These are phyloP conservation scores for Euphorbia corollata DNA, from an alignment of 441 rosid genomes.

Conservation along the genomic window DNA sequence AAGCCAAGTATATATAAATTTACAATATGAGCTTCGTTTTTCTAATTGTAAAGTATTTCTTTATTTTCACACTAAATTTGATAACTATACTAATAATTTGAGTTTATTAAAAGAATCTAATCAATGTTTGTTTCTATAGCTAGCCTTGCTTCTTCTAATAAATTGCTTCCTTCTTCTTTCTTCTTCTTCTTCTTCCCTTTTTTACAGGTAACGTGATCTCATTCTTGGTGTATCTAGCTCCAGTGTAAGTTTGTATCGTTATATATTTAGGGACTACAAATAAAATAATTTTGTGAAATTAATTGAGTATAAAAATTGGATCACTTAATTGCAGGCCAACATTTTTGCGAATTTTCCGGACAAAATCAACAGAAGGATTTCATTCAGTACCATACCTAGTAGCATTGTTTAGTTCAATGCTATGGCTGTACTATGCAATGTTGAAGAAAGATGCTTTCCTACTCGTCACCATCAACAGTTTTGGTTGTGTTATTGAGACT, in stretches of 20 bases:
- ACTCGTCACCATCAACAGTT: constrained; percentile 67
- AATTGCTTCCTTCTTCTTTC: no score
- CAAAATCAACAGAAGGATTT: constrained; percentile 66
- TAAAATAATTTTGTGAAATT: no score
- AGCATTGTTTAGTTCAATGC: constrained; percentile 72
- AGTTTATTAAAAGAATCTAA: no score
- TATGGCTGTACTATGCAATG: constrained; percentile 80
- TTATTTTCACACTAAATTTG: no score
- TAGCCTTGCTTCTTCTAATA: not conserved
- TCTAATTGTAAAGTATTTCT: no score
- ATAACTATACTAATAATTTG: no score
- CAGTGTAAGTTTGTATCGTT: constrained; percentile 45
- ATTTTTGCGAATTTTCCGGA: constrained; percentile 53
- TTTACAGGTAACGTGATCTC: constrained; percentile 69
- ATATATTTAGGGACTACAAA: no score
- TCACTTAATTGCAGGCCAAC: constrained; percentile 55
- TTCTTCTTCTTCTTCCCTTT: not conserved
- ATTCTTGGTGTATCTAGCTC: constrained; percentile 62
- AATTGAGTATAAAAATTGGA: not conserved
- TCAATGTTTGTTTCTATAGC: no score
- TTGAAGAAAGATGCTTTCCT: constrained; percentile 46
- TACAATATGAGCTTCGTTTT: no score
- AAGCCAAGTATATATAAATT: no score
- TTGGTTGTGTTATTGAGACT: constrained; percentile 65
- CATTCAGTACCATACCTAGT: constrained; percentile 71